Evolutionary conservation across 306 rosid genomes (phyloP), one percentile per base, ranked within the genome.

Genomic region (Citrullus colocynthis): DNA sequence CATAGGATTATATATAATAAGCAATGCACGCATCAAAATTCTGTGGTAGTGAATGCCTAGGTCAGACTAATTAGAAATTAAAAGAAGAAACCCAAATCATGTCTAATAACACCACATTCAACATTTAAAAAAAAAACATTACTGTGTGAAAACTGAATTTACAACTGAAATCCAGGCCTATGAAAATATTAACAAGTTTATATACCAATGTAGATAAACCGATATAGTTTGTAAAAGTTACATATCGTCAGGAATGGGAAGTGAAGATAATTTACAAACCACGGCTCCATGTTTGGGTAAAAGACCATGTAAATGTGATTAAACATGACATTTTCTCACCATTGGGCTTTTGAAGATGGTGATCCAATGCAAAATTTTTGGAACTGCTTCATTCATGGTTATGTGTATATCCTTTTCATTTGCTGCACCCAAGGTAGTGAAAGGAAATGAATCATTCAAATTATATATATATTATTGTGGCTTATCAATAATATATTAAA

Each of bases 311-410:
- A 55, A 12, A 39, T 58, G 76, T 24, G 62, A n/a, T 67, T 58
- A 45, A 76, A 82, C 45, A 61, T 21, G 24, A 81, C 36, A 74
- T 70, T 75, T 75, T 42, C 80, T 12, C 51, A 94, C 97, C 97
- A 90, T 85, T 56, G 82, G 64, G 81, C 85, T 65, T 84, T 85
- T 90, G 92, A 90, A 94, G 60, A 59, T 81, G 74, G 65, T 80
- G 79, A 94, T 86, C 98, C 97, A 92, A 75, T 70, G 85, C 81
- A 90, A 82, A 67, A 95, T 64, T 84, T 82, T 92, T 39, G 97
- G 98, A 80, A 92, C 79, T 78, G 93, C 91, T 74, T 87, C 90
- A 77, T 83, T 81, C 83, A 95, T 82, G 63, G 84, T 89, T 85
- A 84, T 87, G 82, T 76, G 81, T 64, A 90, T 78, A 75, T 92